A percentile compares a stretch with the other conserved stretches of the same genome.
Evolutionary conservation across 2,329 filamentous ascomycete species (phyloP).

Genomic region (Zopfia rhizophila): DNA sequence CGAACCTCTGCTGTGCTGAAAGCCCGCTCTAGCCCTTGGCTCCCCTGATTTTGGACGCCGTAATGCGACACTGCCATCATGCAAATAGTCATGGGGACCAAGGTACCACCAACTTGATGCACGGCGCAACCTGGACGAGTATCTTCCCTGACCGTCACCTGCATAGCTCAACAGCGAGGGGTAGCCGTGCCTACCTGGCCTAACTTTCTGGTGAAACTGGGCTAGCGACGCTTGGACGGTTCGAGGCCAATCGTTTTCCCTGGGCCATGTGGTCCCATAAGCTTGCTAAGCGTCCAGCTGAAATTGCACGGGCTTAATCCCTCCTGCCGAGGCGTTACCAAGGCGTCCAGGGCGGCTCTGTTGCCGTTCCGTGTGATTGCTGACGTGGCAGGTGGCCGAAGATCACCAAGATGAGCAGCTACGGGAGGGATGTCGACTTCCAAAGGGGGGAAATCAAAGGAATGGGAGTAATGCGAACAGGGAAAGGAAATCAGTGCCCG

Average conservation of each 20-base stretch:
- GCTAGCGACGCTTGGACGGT: constrained; percentile 1
- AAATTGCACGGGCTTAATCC: constrained; percentile 8
- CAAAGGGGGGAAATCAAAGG: constrained; percentile 1
- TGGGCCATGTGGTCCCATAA: constrained; percentile 2
- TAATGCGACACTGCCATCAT: constrained; percentile 22
- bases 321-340: constrained; percentile 17
- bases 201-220: constrained; percentile 18
- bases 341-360: constrained; percentile 16
- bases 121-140: constrained; percentile 16
- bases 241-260: constrained; percentile 5
- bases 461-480: constrained; percentile 1
- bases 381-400: constrained; percentile 21
- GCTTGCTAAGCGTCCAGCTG: constrained; percentile 7
- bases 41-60: constrained; percentile 15
- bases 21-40: constrained; percentile 13
- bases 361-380: constrained; percentile 15
- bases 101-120: constrained; percentile 15
- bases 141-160: constrained; percentile 11
- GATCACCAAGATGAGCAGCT: constrained; percentile 12
- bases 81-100: constrained; percentile 19
- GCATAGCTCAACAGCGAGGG: constrained; percentile 12
- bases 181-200: constrained; percentile 15
- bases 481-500: too few relatives aligned
- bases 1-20: constrained; percentile 13
- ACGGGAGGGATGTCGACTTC: constrained; percentile 9